Evolutionary conservation across 805 yeast species (phyloP), one percentile per base, ranked within the genome.

Genomic region (Candida nitratophila): DNA sequence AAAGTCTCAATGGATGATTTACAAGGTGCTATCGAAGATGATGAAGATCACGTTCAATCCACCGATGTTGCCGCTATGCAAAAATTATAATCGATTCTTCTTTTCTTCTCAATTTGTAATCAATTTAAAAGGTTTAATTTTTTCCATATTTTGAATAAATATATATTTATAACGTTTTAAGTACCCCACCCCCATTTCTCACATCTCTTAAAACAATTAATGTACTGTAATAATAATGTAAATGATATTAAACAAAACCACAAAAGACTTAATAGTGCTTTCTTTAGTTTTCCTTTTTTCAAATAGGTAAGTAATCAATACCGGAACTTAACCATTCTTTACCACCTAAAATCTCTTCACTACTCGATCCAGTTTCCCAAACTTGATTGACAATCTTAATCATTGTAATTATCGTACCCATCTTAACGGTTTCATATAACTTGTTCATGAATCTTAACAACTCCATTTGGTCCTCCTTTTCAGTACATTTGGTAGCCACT

Each of bases 41-140:
- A 86, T 70, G 99, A 93, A 80, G 99, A 93, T 77, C 95, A 89
- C 77, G 97, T 93, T 65, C 99, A 93, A 81, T 91, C 98, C 61
- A 86, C 96, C 55, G 99, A 93, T 73, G 71, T 93, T 70, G 96
- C 95, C 73, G 99, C 99, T 72, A 91, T 91, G 98, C 85, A 77
- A 73, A 91, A 91, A 78, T 79, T 91, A 75, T 91, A 88, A 82
- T 76, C 44, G 30, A 29, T 14, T 29, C 14, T 29, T 29, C 4
- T 10, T 29, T 29, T n/a, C n/a, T n/a, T n/a, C n/a, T n/a, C n/a
- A n/a, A n/a, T n/a, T n/a, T n/a, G n/a, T n/a, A n/a, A n/a, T n/a
- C n/a, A n/a, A n/a, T n/a, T n/a, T n/a, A n/a, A n/a, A n/a, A n/a
- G n/a, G n/a, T n/a, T 26, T 8, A 26, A 26, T 26, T 26, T 26